Conservation (phyloP, 1,284 basidiomycete genomes). For the Spongispora temasekensis region DNA sequence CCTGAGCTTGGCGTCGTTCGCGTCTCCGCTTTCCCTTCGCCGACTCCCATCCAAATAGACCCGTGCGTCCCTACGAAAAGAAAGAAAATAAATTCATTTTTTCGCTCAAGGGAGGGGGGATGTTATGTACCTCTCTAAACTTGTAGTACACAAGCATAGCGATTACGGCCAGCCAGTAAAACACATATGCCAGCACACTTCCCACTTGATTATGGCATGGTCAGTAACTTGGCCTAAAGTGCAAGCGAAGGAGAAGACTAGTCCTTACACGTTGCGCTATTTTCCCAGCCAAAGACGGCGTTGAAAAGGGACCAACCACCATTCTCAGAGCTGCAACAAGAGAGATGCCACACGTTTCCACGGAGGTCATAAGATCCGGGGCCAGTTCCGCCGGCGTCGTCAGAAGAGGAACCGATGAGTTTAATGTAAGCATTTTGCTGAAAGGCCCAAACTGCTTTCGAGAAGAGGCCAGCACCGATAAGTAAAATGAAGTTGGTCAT, state of each 20-base stretch:
- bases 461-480: constrained; percentile 90
- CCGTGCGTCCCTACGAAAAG: constrained; percentile 42
- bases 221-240: constrained; percentile 1
- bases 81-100: neutral
- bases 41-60: constrained; percentile 45
- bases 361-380: constrained; percentile 81
- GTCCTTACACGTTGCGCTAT: constrained; percentile 59
- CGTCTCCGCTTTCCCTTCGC: constrained; percentile 39
- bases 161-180: constrained; percentile 80
- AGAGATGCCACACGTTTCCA: constrained; percentile 85
- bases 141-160: constrained; percentile 68
- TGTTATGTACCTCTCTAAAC: constrained; percentile 61
- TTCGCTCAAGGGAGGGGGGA: neutral
- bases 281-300: constrained; percentile 77
- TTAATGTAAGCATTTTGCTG: constrained; percentile 68
- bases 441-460: constrained; percentile 70
- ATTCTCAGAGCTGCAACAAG: constrained; percentile 77
- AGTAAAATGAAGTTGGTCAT: constrained; percentile 91
- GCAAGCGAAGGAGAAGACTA: neutral
- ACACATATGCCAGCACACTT: constrained; percentile 70
- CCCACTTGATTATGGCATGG: constrained; percentile 46
- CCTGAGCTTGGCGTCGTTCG: constrained; percentile 22
- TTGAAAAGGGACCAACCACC: constrained; percentile 75
- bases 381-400: constrained; percentile 77
- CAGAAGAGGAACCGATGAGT: constrained; percentile 74